Base-by-base conservation (phyloP, 371 early-diverging fungal genomes). In the Actinomortierella ambigua region DNA sequence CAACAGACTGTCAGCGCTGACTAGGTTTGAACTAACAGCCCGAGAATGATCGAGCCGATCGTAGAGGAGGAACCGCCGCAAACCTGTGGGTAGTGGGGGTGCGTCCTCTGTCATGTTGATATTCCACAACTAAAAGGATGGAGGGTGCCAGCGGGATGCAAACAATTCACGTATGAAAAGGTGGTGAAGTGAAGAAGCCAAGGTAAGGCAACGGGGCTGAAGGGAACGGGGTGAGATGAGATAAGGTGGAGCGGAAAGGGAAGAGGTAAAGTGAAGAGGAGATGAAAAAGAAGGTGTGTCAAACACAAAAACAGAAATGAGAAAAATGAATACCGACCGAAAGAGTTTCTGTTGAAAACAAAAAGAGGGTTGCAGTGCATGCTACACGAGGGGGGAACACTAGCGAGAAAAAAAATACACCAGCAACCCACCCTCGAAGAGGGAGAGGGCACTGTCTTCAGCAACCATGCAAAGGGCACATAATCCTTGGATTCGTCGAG, bases 21-120 rank as follows among this genome's bases (percentile, higher is more conserved):
- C 56, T 22, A 73, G 18, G 53, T 73, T 73, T 48, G 75, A 73
- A 1, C 64, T 63, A 24, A 73, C 34, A 6, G 60, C 18, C 9
- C 75, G 55, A 0, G 68, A 62, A 13, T 54, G 52, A 50, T 73
- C 64, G 22, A 73, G 60, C 29, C 18, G 57, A 46, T 63, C 63
- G 44, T 63, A 63, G 28, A 63, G 52, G 13, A 73, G 53, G 29
- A 73, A 73, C 29, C 22, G 41, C 29, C 60, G 50, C 11, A 67
- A 53, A 0, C 59, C 42, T 34, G 61, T 48, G 8, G 24, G 14
- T 47, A n/a, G n/a, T n/a, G 57, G 54, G 34, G 11, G 14, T 27
- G 24, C 28, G 29, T 9, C 3, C 7, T 50, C 9, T n/a, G 55
- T 1, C 24, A 42, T 20, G 26, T 47, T n/a, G 23, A 57, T 44